Evolutionary conservation across 1,284 basidiomycete genomes (phyloP), one percentile per base, ranked within the genome.

Genomic region (Veloporphyrellus conicus): DNA sequence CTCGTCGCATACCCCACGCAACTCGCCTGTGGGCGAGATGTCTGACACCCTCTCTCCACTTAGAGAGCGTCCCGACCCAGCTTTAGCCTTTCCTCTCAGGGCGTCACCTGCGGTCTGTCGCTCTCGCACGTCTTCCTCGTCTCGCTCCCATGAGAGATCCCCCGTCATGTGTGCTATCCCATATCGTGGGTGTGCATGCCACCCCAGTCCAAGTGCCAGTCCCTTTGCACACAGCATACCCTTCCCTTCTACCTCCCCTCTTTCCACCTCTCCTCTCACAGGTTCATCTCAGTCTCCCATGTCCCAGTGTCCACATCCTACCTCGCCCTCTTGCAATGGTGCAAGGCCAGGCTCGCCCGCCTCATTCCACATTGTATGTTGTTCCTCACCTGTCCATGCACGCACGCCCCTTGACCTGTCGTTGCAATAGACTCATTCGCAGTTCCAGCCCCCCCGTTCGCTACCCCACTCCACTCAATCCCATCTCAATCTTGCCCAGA

Each of bases 41-140:
- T 49, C 48, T 3, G 61, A 58, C n/a, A 50, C 49, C 15, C 51
- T 60, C 23, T 56, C 59, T 10, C 49, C 59, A 14, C 47, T 60
- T 2, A 55, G 54, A 36, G 61, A 63, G 7, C 45, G 36, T 12
- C 36, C 43, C 10, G 54, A 60, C 23, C 37, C 40, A 0, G 49
- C 28, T 15, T 41, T 49, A 11, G 12, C 25, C 14, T 22, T 18
- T 9, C 43, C 52, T 28, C 57, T 45, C 1, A 31, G 44, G 5
- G 14, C 41, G 6, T 37, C 48, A 1, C 29, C 49, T 6, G 27
- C 16, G 14, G 12, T 40, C 19, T 1, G 34, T 45, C 41, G 45
- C 15, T 22, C 53, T 32, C 38, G 47, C 6, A n/a, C 53, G 9
- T 37, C 54, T 20, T 61, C 60, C 4, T 50, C 54, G 28, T 49